A percentile compares a stretch with the other conserved stretches of the same genome.
Evolutionary conservation across 352 stramenopile genomes (phyloP).

Genomic region (Aphanomyces stellatus): DNA sequence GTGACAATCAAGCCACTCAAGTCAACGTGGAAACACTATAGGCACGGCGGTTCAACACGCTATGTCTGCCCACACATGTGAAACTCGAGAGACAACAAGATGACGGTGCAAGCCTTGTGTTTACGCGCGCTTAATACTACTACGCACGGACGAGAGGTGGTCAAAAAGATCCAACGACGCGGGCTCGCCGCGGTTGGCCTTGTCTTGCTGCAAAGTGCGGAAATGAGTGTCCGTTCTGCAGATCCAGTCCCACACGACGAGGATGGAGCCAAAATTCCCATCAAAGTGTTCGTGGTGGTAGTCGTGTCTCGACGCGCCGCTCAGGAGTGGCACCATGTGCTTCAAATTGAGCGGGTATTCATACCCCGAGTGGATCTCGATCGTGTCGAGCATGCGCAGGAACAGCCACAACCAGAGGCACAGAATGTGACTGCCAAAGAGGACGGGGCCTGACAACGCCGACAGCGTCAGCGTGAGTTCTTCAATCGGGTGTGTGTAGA

Average conservation of each 20-base stretch:
- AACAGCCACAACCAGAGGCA: conserved; percentile 15
- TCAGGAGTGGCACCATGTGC: neutral
- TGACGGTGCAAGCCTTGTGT: neutral
- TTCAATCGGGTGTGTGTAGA: too few relatives aligned
- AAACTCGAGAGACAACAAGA: neutral
- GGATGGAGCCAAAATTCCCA: conserved; percentile 5
- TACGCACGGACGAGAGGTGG: neutral
- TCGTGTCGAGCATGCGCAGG: conserved; percentile 15
- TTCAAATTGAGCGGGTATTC: neutral
- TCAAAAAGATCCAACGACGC: conserved; percentile 4
- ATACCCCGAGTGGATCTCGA: conserved; percentile 19
- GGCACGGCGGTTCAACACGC: too few relatives aligned
- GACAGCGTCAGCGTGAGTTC: neutral
- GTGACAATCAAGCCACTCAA: too few relatives aligned
- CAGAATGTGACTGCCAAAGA: conserved; percentile 17
- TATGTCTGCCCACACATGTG: too few relatives aligned
- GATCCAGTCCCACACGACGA: conserved; percentile 13
- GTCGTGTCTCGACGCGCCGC: neutral
- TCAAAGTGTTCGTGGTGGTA: conserved; percentile 19
- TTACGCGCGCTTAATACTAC: too few relatives aligned
- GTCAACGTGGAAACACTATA: too few relatives aligned
- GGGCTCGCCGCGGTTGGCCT: neutral
- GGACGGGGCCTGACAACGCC: conserved; percentile 12
- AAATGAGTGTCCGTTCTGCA: conserved; percentile 5
- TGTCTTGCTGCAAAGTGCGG: neutral